These are phyloP conservation scores for Gossypium mustelinum DNA, from an alignment of 345 rosid species.

Conservation along the genomic window DNA sequence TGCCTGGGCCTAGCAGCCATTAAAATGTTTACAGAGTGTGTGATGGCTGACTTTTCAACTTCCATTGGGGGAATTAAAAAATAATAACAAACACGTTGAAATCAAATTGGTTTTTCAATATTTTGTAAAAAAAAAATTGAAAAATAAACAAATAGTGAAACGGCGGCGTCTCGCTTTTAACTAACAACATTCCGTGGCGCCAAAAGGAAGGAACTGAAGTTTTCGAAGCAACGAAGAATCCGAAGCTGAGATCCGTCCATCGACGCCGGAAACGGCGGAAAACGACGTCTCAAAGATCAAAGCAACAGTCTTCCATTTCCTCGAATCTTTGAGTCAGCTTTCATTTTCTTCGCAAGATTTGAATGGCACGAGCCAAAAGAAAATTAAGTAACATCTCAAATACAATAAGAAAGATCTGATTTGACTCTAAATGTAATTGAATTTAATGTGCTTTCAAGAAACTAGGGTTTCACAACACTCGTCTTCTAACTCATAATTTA, in stretches of 20 bases:
- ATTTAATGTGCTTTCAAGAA: no score
- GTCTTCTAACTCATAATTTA: no score
- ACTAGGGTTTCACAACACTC: no score
- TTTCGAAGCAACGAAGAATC: neutral
- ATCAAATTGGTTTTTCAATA: neutral
- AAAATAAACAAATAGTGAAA: neutral
- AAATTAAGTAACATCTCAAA: no score
- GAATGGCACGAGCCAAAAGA: no score
- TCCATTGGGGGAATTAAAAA: neutral
- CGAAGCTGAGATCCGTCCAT: neutral
- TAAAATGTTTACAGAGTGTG: slow-evolving; percentile 11
- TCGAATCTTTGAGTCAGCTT: slow-evolving; percentile 8
- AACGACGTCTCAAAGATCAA: slow-evolving; percentile 18
- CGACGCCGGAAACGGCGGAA: slow-evolving; percentile 18
- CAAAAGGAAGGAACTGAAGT: neutral
- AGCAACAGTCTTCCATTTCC: slow-evolving; percentile 9
- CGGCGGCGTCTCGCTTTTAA: neutral
- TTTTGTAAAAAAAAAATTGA: neutral
- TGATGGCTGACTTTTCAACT: neutral
- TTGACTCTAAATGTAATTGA: no score
- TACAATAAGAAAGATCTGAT: no score
- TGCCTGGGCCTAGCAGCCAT: neutral
- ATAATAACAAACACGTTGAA: neutral
- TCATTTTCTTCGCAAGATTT: neutral
- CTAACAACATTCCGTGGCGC: neutral